Evolutionary conservation across 2,329 filamentous ascomycete species (phyloP).

Genomic region (Incumbomyces delicatus): DNA sequence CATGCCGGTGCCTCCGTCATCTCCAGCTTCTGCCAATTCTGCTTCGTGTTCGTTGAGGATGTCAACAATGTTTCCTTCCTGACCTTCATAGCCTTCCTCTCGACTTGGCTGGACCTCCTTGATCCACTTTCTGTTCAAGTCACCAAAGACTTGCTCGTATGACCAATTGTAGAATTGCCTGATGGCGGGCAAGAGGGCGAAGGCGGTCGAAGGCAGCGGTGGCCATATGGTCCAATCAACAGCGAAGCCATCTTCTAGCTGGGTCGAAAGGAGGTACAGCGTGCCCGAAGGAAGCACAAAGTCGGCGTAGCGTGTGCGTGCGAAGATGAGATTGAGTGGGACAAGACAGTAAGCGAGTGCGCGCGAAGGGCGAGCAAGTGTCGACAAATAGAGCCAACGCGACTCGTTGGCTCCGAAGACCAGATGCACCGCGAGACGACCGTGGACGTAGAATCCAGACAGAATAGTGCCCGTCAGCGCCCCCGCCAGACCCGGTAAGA

Average conservation of each 20-base stretch:
- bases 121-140: constrained; percentile 51
- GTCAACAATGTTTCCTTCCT: constrained; percentile 23
- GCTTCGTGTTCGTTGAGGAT: constrained; percentile 28
- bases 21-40: constrained; percentile 17
- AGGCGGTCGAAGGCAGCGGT: constrained; percentile 54
- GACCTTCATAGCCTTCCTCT: constrained; percentile 25
- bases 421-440: constrained; percentile 53
- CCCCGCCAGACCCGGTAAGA: constrained; percentile 55
- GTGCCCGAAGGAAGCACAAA: constrained; percentile 54
- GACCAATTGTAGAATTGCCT: constrained; percentile 54
- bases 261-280: constrained; percentile 44
- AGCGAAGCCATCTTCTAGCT: constrained; percentile 29
- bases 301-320: constrained; percentile 55
- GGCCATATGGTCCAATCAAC: constrained; percentile 54
- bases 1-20: constrained; percentile 31
- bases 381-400: neutral
- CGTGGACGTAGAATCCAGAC: constrained; percentile 47
- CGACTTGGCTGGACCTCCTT: constrained; percentile 51
- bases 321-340: constrained; percentile 57
- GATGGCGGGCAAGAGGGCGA: constrained; percentile 57
- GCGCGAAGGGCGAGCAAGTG: constrained; percentile 24
- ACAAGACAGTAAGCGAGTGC: constrained; percentile 56
- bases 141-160: constrained; percentile 50
- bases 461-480: constrained; percentile 36
- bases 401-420: constrained; percentile 48